Evolutionary conservation across 139 green algal genomes (phyloP), one percentile per base, ranked within the genome.

Genomic region (Chlamydomonas sp.): DNA sequence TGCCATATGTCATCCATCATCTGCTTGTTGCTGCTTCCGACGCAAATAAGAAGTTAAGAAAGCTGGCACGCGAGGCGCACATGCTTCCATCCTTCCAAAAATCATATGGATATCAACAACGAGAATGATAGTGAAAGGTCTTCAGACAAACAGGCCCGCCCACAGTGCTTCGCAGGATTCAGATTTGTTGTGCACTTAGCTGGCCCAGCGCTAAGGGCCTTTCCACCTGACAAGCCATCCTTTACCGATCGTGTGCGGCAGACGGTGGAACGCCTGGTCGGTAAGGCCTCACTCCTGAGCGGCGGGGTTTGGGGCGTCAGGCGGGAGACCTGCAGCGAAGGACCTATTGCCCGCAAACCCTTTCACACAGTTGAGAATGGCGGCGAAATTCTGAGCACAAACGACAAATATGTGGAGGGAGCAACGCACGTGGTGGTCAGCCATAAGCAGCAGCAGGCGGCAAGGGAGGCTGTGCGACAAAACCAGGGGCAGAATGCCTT

Each of bases 401-500:
- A 77, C 12, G 80, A 85, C 80, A 12, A 16, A 6, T 77, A 75
- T 18, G 80, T 85, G 0, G 59, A 68, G 17, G 80, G 69, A 1
- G 81, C 81, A 15, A 78, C 59, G 4, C 69, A 86, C 20, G 71
- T 86, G 1, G 79, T 86, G 2, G 81, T 69, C 1, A 79, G 49
- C 14, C 81, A 86, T n/a, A 60, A 86, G 58, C 81, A 78, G 67
- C 81, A 86, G 62, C 16, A 4, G 18, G 3, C 71, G 7, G 81
- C 79, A 16, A 58, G 63, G 59, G 31, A 86, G 69, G 81, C 81
- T 49, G 31, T 49, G 17, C 71, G 68, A 16, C 57, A 67, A 4
- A 67, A 66, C 4, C 80, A 85, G 59, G 20, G 7, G 14, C 58
- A 31, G 68, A 59, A 59, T 9, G 67, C 17, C 2, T 5, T 3